Percentiles rank a stretch among this genome's conserved stretches.
Evolutionary conservation across 345 rosid species (phyloP).

Genomic region (Sapria himalayana): DNA sequence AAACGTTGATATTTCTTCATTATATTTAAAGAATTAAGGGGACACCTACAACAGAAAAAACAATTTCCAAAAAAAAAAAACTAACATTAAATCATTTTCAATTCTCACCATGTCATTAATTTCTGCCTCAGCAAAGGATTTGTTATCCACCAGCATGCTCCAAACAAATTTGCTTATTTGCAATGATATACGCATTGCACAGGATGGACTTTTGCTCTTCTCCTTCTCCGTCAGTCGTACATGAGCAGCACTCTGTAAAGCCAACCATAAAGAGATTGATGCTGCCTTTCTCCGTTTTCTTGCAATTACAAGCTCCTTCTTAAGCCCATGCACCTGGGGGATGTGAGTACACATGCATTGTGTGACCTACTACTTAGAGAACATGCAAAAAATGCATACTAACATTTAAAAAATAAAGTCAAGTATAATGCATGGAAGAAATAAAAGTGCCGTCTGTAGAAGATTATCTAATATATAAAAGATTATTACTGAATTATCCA

Average conservation of each 20-base stretch:
- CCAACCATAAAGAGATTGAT: slow-evolving; percentile 51
- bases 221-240: slow-evolving; percentile 80
- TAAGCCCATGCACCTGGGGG: slow-evolving; percentile 63
- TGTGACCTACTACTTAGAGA: not conserved
- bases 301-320: slow-evolving; percentile 51
- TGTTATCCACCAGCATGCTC: slow-evolving; percentile 95
- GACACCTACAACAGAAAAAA: too few relatives aligned
- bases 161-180: slow-evolving; percentile 80
- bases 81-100: slow-evolving; percentile 5
- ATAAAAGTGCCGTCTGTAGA: too few relatives aligned
- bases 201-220: slow-evolving; percentile 92
- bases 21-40: too few relatives aligned
- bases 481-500: too few relatives aligned
- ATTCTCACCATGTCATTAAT: slow-evolving; percentile 91
- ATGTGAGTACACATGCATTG: slow-evolving; percentile 3
- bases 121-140: slow-evolving; percentile 98
- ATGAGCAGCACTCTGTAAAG: slow-evolving; percentile 88
- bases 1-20: too few relatives aligned
- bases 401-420: too few relatives aligned
- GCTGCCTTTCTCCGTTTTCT: slow-evolving; percentile 64
- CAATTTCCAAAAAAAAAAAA: too few relatives aligned
- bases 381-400: not conserved
- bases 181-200: slow-evolving; percentile 90
- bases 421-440: too few relatives aligned
- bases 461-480: too few relatives aligned